phyloP scores from a whole-genome alignment of 495 filamentous ascomycete species.

The Clohesyomyces aquaticus region DNA sequence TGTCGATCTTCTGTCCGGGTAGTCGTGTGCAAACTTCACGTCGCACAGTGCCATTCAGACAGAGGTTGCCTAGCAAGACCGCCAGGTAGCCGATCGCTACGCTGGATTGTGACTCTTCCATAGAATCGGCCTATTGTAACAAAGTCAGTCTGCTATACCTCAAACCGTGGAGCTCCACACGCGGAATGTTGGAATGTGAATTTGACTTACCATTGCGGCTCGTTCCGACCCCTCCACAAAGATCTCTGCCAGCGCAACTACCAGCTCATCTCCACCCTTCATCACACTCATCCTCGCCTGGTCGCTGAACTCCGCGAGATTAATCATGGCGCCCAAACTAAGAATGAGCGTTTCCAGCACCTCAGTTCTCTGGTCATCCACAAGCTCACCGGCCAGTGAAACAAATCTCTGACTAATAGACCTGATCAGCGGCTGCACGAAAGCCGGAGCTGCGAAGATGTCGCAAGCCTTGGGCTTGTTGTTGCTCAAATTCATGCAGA shows the following conservation, averaged over 20 bases:
- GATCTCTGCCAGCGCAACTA: conserved; percentile 54
- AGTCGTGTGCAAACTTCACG: conserved; percentile 55
- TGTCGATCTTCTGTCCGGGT: conserved; percentile 61
- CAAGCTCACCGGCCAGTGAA: conserved; percentile 41
- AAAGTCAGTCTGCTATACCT: no score
- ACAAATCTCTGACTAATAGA: conserved; percentile 44
- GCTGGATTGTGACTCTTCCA: conserved; percentile 80
- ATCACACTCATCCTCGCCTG: conserved; percentile 54
- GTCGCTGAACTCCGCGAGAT: conserved; percentile 78
- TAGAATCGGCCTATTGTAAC: conserved; percentile 88
- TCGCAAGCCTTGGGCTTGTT: conserved; percentile 70
- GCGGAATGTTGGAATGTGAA: no score
- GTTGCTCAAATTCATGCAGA: conserved; percentile 87
- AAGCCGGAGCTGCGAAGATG: conserved; percentile 60
- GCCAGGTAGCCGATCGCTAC: conserved; percentile 91
- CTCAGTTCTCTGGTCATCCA: conserved; percentile 52
- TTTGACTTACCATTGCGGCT: conserved; percentile 56
- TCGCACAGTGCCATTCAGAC: conserved; percentile 60
- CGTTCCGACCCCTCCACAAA: conserved; percentile 58
- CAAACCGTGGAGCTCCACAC: no score
- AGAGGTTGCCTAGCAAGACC: conserved; percentile 79
- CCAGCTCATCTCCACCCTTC: conserved; percentile 30
- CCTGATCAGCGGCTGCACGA: conserved; percentile 62
- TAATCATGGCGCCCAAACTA: conserved; percentile 82
- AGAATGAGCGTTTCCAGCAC: conserved; percentile 75